Base-by-base conservation (phyloP, 768 basidiomycete genomes). In the Rhodotorula sphaerocarpa region DNA sequence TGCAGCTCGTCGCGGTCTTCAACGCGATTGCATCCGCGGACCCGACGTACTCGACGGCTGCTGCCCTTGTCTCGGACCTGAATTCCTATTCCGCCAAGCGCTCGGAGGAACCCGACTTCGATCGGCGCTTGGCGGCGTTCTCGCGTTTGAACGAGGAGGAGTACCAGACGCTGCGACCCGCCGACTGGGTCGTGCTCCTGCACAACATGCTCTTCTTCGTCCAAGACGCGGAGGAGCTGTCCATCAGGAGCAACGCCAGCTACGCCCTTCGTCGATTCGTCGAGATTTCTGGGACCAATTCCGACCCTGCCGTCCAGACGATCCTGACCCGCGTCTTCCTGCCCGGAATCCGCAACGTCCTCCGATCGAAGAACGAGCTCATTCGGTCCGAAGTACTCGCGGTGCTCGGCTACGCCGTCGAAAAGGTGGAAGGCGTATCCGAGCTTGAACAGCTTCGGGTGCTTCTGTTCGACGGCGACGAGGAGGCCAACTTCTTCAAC, bases 401-500 rank as follows among this genome's bases (percentile, higher is more conserved):
- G 6, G 87, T 96, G 23, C 76, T 96, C 61, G 84, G 86, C 0
- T 82, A 85, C 67, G 84, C 86, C 2, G 84, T 92, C 10, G 77
- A 79, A 41, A 82, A 80, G 63, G 87, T 86, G 67, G 77, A 79
- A 10, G 75, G 79, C 25, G 77, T 91, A 34, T 72, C 77, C 1
- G 74, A 81, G 3, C 75, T 96, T 31, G 83, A 83, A 53, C 91
- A 96, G 72, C 84, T 97, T 83, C 82, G 78, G 28, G 80, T 84
- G 16, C 76, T 97, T 11, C 80, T 96, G 36, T 88, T 87, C 12
- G 83, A 80, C 23, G 92, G 89, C 2, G 91, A 97, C 72, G 85
- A 87, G 52, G 93, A 99, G 75, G 90, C 90, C 36, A 91, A 86
- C 73, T 92, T 97, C 78, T 97, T 99, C 81, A 86, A 85, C 79